Percentiles rank a stretch among this genome's conserved stretches.
Evolutionary conservation across 2,329 filamentous ascomycete genomes (phyloP).

Genomic region (Lasiodiplodia theobromae): DNA sequence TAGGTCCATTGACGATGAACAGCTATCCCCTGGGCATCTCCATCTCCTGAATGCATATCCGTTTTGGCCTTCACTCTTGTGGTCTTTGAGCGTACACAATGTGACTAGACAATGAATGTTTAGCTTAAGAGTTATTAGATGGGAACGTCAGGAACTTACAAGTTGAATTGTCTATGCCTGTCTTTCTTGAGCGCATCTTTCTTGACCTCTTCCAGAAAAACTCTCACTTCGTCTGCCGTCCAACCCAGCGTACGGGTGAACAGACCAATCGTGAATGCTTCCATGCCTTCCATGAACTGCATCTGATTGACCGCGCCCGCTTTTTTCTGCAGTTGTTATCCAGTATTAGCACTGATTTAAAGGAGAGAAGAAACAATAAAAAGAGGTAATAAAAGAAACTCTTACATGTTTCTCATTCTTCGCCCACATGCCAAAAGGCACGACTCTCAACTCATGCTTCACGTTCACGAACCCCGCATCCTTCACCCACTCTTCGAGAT

Average conservation of each 20-base stretch:
- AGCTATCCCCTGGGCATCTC: too few relatives aligned
- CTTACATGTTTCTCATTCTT: constrained; percentile 33
- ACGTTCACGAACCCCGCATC: constrained; percentile 54
- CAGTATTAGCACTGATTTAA: constrained; percentile 1
- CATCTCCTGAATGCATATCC: too few relatives aligned
- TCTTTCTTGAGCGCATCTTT: constrained; percentile 36
- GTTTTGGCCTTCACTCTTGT: not conserved
- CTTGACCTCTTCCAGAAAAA: constrained; percentile 41
- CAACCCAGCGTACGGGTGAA: constrained; percentile 52
- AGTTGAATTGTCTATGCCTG: constrained; percentile 10
- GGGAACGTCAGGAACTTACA: not conserved
- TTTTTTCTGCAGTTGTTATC: constrained; percentile 29
- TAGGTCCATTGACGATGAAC: too few relatives aligned
- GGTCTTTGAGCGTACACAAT: constrained; percentile 12
- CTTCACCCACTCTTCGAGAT: constrained; percentile 50
- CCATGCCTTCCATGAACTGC: constrained; percentile 51
- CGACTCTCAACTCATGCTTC: constrained; percentile 36
- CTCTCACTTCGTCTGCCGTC: constrained; percentile 51
- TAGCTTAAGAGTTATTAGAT: not conserved
- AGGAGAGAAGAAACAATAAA: not conserved
- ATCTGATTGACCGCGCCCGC: constrained; percentile 42
- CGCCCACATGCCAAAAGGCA: constrained; percentile 35
- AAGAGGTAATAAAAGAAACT: not conserved
- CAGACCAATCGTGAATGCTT: constrained; percentile 52
- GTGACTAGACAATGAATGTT: not conserved